Percentiles rank a stretch among this genome's conserved stretches.
Evolutionary conservation across 192 early-diverging fungal species (phyloP).

Genomic region (Backusella mclennaniae): DNA sequence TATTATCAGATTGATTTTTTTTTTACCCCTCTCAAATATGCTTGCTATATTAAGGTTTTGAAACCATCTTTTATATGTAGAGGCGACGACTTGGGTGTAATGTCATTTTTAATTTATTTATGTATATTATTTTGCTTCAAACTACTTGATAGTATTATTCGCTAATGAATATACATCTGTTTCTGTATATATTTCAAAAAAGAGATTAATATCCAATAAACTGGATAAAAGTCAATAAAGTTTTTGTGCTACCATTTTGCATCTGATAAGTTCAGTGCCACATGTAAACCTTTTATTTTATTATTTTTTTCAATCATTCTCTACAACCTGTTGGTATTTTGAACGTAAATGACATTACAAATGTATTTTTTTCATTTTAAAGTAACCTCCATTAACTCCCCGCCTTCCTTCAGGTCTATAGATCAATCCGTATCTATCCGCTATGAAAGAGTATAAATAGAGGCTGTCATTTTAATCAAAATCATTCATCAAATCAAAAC

Average conservation of each 20-base stretch:
- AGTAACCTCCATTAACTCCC: not conserved
- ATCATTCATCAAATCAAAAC: not conserved
- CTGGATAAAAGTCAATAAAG: not conserved
- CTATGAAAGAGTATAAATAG: not conserved
- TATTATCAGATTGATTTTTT: not conserved
- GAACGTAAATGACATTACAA: not conserved
- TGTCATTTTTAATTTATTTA: not conserved
- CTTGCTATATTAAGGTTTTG: not conserved
- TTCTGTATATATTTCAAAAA: not conserved
- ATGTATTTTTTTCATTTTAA: not conserved
- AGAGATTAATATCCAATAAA: not conserved
- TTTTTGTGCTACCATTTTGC: not conserved
- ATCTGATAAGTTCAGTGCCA: slow-evolving; percentile 1
- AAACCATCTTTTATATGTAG: not conserved
- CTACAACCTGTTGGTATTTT: not conserved
- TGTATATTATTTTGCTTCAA: not conserved
- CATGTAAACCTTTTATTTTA: not conserved
- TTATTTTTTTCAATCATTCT: not conserved
- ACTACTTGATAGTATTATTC: not conserved
- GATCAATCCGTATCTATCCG: slow-evolving; percentile 1
- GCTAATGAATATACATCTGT: not conserved
- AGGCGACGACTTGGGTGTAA: not conserved
- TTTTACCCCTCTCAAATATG: not conserved
- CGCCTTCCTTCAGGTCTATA: not conserved
- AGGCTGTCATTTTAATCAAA: not conserved